Evolutionary conservation across 2,329 filamentous ascomycete species (phyloP).

Genomic region (Colletotrichum acutatum): DNA sequence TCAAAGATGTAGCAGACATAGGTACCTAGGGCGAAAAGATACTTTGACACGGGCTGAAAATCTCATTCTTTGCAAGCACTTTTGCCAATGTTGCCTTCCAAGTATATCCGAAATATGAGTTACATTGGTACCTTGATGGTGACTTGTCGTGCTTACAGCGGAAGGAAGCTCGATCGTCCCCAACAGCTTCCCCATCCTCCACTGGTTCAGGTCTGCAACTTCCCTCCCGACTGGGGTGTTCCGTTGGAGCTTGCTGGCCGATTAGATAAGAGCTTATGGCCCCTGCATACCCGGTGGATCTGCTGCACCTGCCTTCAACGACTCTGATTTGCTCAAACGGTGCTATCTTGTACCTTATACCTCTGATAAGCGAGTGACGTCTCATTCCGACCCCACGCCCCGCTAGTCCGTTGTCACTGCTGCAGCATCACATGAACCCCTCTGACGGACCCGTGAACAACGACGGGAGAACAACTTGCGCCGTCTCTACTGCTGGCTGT

Average conservation of each 20-base stretch:
- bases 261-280: conserved; percentile 35
- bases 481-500: not conserved
- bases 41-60: not conserved
- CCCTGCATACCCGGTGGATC: not conserved
- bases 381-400: conserved; percentile 27
- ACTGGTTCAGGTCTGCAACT: not conserved
- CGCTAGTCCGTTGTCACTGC: conserved; percentile 32
- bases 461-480: not conserved
- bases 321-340: not conserved
- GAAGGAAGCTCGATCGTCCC: not conserved
- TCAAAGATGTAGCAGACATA: not conserved
- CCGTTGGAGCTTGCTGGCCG: not conserved
- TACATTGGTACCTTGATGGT: too few relatives aligned
- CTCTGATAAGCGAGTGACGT: conserved; percentile 29
- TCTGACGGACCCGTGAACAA: conserved; percentile 29
- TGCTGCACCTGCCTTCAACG: not conserved
- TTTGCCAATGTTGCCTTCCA: not conserved
- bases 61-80: not conserved
- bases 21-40: not conserved
- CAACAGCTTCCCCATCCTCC: not conserved
- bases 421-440: conserved; percentile 36
- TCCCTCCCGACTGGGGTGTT: not conserved
- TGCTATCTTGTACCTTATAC: not conserved
- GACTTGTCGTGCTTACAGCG: too few relatives aligned
- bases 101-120: too few relatives aligned